Evolutionary conservation across 192 early-diverging fungal species (phyloP).

Genomic region (Podila verticillata): DNA sequence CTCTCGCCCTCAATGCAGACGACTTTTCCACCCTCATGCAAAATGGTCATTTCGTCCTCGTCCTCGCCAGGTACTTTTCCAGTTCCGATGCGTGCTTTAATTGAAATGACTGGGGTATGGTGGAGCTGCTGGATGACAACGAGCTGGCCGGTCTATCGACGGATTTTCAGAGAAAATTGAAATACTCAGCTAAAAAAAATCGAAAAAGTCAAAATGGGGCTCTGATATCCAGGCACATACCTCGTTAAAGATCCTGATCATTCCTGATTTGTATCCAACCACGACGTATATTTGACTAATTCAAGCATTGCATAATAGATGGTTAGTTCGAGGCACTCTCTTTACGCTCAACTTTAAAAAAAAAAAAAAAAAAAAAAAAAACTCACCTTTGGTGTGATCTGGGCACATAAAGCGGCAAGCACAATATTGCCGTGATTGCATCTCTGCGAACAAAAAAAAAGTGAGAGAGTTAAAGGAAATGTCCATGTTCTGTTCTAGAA

Average conservation of each 20-base stretch:
- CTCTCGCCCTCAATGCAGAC: conserved; percentile 67
- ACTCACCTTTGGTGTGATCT: conserved; percentile 55
- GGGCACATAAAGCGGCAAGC: conserved; percentile 62
- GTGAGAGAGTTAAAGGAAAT: background rate
- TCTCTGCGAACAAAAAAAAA: conserved; percentile 39
- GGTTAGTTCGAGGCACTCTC: too few species aligned
- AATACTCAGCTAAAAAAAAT: too few species aligned
- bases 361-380: background rate
- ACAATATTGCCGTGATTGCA: conserved; percentile 58
- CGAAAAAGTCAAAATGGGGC: too few species aligned
- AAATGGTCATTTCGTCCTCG: conserved; percentile 66
- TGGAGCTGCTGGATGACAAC: conserved; percentile 62
- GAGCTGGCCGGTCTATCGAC: conserved; percentile 52
- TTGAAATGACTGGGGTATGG: conserved; percentile 52
- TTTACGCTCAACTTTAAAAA: background rate
- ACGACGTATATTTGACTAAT: conserved; percentile 60
- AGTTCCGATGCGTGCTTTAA: conserved; percentile 58
- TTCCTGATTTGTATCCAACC: conserved; percentile 65
- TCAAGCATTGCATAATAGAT: background rate
- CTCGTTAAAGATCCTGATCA: conserved; percentile 62
- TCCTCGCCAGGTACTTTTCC: conserved; percentile 44
- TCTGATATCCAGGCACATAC: conserved; percentile 11
- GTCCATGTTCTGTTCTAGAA: background rate
- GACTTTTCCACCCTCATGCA: conserved; percentile 58
- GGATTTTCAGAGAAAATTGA: background rate